A percentile compares a stretch with the other conserved stretches of the same genome.
phyloP scores from a whole-genome alignment of 139 green algal species.

The Tetratostichococcus sp. region DNA sequence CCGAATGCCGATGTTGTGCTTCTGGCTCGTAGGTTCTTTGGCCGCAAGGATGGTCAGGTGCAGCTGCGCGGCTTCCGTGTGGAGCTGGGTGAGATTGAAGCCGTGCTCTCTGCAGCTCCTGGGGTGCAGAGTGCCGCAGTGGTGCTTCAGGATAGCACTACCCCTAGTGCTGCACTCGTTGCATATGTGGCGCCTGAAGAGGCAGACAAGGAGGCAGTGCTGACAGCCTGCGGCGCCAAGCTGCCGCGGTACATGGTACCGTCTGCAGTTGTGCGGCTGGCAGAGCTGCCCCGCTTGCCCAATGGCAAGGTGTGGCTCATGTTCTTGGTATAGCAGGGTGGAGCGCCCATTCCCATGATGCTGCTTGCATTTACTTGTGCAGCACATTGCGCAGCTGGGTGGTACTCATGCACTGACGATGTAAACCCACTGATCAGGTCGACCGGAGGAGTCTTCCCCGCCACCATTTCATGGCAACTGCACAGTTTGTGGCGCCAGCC shows the following conservation, averaged over 20 bases:
- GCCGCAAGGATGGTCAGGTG: slow-evolving; percentile 21
- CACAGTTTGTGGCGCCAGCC: no score
- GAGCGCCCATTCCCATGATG: no score
- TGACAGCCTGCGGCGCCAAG: not conserved
- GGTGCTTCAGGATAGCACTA: not conserved
- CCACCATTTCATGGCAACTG: no score
- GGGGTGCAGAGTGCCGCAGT: not conserved
- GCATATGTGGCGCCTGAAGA: not conserved
- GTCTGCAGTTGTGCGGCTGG: not conserved
- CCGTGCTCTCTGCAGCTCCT: not conserved
- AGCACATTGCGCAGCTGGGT: no score
- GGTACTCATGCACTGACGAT: no score
- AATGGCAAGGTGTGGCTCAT: slow-evolving; percentile 23
- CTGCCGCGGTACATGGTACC: slow-evolving; percentile 32
- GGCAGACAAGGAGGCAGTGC: not conserved
- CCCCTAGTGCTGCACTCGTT: not conserved
- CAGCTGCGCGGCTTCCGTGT: slow-evolving; percentile 31
- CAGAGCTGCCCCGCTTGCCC: slow-evolving; percentile 9
- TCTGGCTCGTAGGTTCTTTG: not conserved
- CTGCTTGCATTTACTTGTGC: not conserved
- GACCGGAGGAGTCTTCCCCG: no score
- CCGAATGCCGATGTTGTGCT: no score
- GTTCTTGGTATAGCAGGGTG: no score
- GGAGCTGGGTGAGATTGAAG: slow-evolving; percentile 35
- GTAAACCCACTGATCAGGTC: no score